These are phyloP conservation scores for Zygnema circumcarinatum DNA, from an alignment of 139 green algal species.

Conservation along the genomic window DNA sequence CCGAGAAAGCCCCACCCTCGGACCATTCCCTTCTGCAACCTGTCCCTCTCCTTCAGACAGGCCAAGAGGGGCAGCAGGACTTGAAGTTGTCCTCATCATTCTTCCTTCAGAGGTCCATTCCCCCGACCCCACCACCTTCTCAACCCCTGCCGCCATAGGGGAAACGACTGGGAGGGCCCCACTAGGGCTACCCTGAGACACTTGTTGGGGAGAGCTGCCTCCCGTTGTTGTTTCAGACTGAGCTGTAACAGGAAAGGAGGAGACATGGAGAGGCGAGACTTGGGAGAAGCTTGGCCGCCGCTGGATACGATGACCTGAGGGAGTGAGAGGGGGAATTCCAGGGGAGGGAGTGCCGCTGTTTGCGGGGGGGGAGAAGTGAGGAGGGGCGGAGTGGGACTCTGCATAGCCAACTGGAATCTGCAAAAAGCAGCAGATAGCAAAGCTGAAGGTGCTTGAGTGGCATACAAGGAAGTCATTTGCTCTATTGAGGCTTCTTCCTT, in stretches of 20 bases:
- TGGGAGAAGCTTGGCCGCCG: neutral
- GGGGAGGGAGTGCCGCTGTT: neutral
- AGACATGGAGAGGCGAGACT: neutral
- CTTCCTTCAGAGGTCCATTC: conserved; percentile 8
- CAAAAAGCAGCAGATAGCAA: too few relatives aligned
- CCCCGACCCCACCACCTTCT: neutral
- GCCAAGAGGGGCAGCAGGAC: conserved; percentile 1
- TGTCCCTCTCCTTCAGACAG: conserved; percentile 8
- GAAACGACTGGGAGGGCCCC: neutral
- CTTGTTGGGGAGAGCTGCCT: neutral
- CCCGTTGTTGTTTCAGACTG: neutral
- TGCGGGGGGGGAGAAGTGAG: neutral
- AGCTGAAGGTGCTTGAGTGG: too few relatives aligned
- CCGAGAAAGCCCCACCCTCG: neutral
- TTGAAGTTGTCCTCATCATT: conserved; percentile 6
- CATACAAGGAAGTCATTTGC: too few relatives aligned
- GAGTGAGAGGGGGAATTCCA: neutral
- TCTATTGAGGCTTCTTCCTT: too few relatives aligned
- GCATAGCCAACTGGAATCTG: neutral
- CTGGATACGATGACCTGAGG: neutral
- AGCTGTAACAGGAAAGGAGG: neutral
- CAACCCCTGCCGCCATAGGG: neutral
- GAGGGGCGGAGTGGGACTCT: neutral
- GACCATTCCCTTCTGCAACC: neutral
- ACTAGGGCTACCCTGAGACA: neutral